phyloP scores from a whole-genome alignment of 2,329 filamentous ascomycete species.

The Talaromyces atroroseus region DNA sequence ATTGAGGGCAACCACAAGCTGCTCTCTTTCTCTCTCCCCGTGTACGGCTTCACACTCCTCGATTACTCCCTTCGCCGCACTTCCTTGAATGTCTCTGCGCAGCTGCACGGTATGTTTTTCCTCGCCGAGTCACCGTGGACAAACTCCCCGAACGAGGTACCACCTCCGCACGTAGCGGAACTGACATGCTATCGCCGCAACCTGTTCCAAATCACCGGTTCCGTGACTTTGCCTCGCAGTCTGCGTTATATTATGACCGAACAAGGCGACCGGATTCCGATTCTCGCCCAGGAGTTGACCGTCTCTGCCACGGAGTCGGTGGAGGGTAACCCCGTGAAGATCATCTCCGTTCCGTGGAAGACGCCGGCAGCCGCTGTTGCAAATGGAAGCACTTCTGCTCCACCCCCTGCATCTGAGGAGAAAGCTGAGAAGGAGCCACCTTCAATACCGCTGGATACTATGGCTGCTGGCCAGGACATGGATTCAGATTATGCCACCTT shows the following conservation, averaged over 20 bases:
- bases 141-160: slow-evolving; percentile 49
- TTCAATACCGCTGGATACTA: slow-evolving; percentile 66
- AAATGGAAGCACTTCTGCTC: slow-evolving; percentile 57
- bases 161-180: slow-evolving; percentile 57
- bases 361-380: slow-evolving; percentile 72
- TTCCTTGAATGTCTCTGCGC: slow-evolving; percentile 54
- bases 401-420: slow-evolving; percentile 43
- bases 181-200: slow-evolving; percentile 94
- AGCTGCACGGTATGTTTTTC: slow-evolving; percentile 66
- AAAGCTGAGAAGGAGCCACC: slow-evolving; percentile 80
- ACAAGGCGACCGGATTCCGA: slow-evolving; percentile 46
- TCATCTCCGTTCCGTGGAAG: slow-evolving; percentile 98
- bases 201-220: slow-evolving; percentile 91
- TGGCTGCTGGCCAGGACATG: slow-evolving; percentile 59
- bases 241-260: slow-evolving; percentile 78
- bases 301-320: slow-evolving; percentile 93
- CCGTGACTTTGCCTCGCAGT: slow-evolving; percentile 71
- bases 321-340: slow-evolving; percentile 82
- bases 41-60: slow-evolving; percentile 55
- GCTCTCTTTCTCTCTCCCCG: slow-evolving; percentile 65
- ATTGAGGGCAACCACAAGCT: slow-evolving; percentile 65
- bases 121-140: slow-evolving; percentile 61
- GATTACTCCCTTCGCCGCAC: slow-evolving; percentile 55
- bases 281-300: slow-evolving; percentile 63
- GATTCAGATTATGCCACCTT: slow-evolving; percentile 85